Evolutionary conservation across 1,284 basidiomycete species (phyloP), one percentile per base, ranked within the genome.

Genomic region (Xerocomus nothofagi): DNA sequence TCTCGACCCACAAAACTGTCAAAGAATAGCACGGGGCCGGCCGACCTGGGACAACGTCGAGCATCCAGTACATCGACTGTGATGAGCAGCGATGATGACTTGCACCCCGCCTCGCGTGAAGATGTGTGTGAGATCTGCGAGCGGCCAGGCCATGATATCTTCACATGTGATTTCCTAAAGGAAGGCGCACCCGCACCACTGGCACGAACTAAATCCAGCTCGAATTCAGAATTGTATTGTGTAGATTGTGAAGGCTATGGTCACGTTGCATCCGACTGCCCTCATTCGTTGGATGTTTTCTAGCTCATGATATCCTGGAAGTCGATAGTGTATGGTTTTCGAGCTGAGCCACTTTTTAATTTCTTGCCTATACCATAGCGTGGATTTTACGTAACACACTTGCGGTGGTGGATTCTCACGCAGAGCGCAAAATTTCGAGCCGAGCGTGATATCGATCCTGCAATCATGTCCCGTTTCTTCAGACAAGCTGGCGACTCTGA

Each of bases 51-150:
- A 36, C 68, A 63, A 30, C 65, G 54, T 30, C 58, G 57, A 39
- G 47, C 42, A 30, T 58, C 60, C n/a, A 57, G 62, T 27, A 58
- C 67, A 23, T 63, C 58, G 45, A 68, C 51, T 55, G 51, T 41
- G 53, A 48, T 46, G 47, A 57, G 40, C 39, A 66, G 49, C 17
- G 51, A 52, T 37, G 51, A 55, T 17, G 56, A 65, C 24, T 41
- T 54, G 18, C 44, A 37, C 37, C 56, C 62, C 34, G 26, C 47
- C 38, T 41, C 56, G 9, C 63, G 55, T 18, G 68, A 66, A 40
- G 72, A 75, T 21, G 76, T 86, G 7, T 93, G 91, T 69, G 91
- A 93, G 66, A 88, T 93, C 34, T 93, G 91, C 69, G 88, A 91
- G 67, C 75, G 79, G 55, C 81, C 81, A 0, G 89, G 87, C 3